Evolutionary conservation across 371 early-diverging fungal species (phyloP).

Genomic region (Circinella minor): DNA sequence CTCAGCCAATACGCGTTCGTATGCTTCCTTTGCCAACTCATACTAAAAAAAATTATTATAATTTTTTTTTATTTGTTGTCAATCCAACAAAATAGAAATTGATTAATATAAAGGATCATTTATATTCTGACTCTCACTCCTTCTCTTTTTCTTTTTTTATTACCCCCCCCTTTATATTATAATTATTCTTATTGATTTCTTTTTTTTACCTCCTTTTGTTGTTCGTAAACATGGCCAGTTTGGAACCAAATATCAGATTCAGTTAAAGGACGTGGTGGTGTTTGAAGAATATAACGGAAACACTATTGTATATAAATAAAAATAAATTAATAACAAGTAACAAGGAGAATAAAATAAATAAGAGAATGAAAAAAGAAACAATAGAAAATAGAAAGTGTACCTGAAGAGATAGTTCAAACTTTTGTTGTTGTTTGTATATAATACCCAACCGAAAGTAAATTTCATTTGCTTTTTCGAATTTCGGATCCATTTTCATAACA

Average conservation of each 20-base stretch:
- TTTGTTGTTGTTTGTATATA: slow-evolving; percentile 95
- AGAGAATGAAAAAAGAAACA: no score
- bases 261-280: slow-evolving; percentile 95
- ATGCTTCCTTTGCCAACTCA: slow-evolving; percentile 85
- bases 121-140: neutral
- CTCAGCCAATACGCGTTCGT: slow-evolving; percentile 87
- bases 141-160: neutral
- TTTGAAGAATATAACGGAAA: slow-evolving; percentile 88
- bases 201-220: slow-evolving; percentile 84
- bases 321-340: no score
- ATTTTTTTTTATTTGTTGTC: neutral
- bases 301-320: slow-evolving; percentile 54
- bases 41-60: slow-evolving; percentile 46
- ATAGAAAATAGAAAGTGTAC: slow-evolving; percentile 35
- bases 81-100: neutral
- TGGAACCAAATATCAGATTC: slow-evolving; percentile 98
- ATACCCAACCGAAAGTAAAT: slow-evolving; percentile 97
- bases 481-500: slow-evolving; percentile 86
- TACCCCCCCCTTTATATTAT: neutral
- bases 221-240: slow-evolving; percentile 96
- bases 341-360: no score
- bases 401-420: slow-evolving; percentile 85
- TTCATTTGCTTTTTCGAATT: slow-evolving; percentile 95
- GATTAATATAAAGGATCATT: neutral
- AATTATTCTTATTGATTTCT: neutral